Conservation (phyloP, 148 eudicot genomes). For the Rhododendron molle region DNA sequence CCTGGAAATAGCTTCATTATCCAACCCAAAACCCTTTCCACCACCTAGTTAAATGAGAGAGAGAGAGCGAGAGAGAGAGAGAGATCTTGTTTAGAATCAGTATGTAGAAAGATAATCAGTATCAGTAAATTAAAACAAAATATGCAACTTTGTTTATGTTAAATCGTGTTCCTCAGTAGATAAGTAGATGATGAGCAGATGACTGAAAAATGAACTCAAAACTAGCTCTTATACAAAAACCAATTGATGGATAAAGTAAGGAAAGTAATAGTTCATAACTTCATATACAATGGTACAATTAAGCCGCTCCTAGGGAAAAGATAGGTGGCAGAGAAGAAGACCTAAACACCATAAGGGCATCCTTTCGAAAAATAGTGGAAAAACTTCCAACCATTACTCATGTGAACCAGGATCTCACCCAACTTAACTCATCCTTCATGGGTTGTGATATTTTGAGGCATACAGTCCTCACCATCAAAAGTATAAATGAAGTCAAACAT, state of each 20-base stretch:
- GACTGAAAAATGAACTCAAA: neutral
- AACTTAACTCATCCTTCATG: neutral
- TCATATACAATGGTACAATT: neutral
- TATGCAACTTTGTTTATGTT: neutral
- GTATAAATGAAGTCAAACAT: neutral
- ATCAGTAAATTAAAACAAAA: no score
- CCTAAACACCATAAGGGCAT: neutral
- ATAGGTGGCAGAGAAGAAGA: neutral
- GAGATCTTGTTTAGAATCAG: neutral
- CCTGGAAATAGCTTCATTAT: slow-evolving; percentile 98
- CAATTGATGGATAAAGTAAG: neutral
- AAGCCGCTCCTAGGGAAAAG: neutral
- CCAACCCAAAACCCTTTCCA: slow-evolving; percentile 94
- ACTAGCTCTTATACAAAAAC: neutral
- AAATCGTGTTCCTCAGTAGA: neutral
- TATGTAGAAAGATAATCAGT: neutral
- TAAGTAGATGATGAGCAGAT: neutral
- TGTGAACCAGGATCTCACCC: neutral
- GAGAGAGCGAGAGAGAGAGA: neutral
- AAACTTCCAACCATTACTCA: neutral
- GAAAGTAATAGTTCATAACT: neutral
- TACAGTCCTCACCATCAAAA: neutral
- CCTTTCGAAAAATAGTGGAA: neutral
- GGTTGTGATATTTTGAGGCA: neutral
- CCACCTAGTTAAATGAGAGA: slow-evolving; percentile 45